Base-by-base conservation (phyloP, 225 moss, liverwort and hornwort genomes). In the Physcomitrellopsis africana region DNA sequence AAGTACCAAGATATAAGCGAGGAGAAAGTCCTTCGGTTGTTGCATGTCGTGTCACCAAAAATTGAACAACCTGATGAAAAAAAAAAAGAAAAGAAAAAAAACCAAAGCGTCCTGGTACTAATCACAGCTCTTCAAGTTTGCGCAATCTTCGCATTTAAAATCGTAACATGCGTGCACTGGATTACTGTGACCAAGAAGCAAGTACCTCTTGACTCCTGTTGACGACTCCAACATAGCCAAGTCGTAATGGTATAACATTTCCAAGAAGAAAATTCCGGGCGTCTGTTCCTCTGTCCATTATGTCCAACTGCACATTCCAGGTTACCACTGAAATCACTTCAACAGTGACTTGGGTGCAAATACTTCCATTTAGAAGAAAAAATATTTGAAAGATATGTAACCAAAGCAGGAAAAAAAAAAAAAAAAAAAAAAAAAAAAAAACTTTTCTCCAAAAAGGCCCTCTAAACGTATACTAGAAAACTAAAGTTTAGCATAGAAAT, bases 271-370 rank as follows among this genome's bases (percentile, higher is more conserved):
- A 97, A 67, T 97, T 97, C 62, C 97, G 92, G 19, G 97, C 97
- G 77, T 97, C 94, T 61, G 97, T 97, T 66, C 97, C 97, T 81
- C 94, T 89, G 80, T 97, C 97, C 97, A 97, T 97, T 77, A 97
- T 97, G 81, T 97, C 97, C 74, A 97, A 83, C 97, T 97, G 88
- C 80, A 68, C 16, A 37, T 7, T 7, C 32, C 1, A 56, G 68
- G 32, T 10, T 53, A 53, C 47, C 64, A 60, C 51, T 52, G 26
- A 48, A 32, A 49, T 14, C 10, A 62, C 52, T 37, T n/a, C 1
- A 41, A 48, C 60, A 60, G 10, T 24, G 27, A 29, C 15, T 29
- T 60, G 60, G n/a, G 27, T 13, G 22, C 1, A 60, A 15, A 11
- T 49, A 49, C 15, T 37, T 37, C 32, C 32, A 37, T 37, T 37